phyloP scores from a whole-genome alignment of 2,329 filamentous ascomycete genomes.

The Ceratocystis smalleyi region DNA sequence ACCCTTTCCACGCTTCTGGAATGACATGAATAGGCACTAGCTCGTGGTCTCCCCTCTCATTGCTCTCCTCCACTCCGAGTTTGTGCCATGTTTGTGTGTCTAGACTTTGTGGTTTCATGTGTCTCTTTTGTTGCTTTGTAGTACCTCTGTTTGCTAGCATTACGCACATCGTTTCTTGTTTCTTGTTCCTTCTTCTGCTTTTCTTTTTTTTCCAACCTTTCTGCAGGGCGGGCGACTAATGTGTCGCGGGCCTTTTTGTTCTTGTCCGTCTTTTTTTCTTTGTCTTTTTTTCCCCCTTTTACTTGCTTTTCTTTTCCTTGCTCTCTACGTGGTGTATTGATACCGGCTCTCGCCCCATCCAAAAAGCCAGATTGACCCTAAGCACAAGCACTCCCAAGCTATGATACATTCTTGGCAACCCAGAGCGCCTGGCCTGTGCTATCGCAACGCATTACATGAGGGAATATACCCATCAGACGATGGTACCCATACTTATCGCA shows the following conservation, averaged over 20 bases:
- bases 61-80: no score
- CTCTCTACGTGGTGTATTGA: background rate
- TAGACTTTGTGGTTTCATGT: constrained; percentile 11
- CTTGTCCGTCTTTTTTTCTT: background rate
- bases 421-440: background rate
- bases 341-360: constrained; percentile 2
- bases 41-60: background rate
- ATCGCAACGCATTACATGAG: background rate
- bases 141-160: constrained; percentile 3
- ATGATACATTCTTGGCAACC: background rate
- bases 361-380: background rate
- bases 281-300: background rate
- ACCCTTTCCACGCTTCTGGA: constrained; percentile 14
- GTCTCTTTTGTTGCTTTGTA: background rate
- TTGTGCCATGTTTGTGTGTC: background rate
- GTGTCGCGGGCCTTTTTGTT: background rate
- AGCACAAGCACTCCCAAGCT: background rate
- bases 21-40: background rate
- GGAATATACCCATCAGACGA: constrained; percentile 4
- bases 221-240: background rate
- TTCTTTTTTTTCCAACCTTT: background rate
- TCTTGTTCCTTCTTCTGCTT: background rate
- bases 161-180: constrained; percentile 3
- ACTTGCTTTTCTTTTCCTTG: background rate
- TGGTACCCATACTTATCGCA: background rate